Base-by-base conservation (phyloP, 768 basidiomycete species). In the Kwoniella dejecticola region DNA sequence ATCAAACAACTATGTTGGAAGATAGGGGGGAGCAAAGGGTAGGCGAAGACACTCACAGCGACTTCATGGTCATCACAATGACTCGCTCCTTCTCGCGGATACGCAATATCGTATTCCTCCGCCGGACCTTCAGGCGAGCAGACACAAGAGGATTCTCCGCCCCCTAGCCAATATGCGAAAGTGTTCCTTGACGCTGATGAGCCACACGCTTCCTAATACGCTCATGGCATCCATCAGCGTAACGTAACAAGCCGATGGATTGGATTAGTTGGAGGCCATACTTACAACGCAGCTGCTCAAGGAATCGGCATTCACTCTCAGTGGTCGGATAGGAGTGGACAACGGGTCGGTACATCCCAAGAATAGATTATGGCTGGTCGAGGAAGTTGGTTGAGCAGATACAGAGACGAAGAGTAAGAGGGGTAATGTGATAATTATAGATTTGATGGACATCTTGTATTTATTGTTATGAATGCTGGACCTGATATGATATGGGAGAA, bases 81-180 rank as follows among this genome's bases (percentile, higher is more conserved):
- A 10, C 45, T 36, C 7, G 15, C 31, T 13, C 56, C 46, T 15
- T 31, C 56, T 53, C 40, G 26, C 11, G 56, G 56, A 29, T 46
- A 57, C 10, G 56, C 44, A 23, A 57, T 57, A 36, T 57, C 56
- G n/a, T 57, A 57, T 27, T 47, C 56, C 15, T 57, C 56, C 21
- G 36, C 46, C 11, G 56, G 56, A 17, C 56, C 56, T 6, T 30
- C 15, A 15, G 21, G 6, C 12, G 56, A 57, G 26, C 56, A 57
- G 2, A 57, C 56, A 57, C 56, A 57, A 6, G 45, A 30, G 27
- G 45, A 30, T 4, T 38, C 45, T 10, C 33, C 45, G 24, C 45
- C 30, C 7, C 45, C 24, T 45, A 47, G 27, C 30, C 46, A 57
- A 42, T 57, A 57, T 40, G 56, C 56, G 26, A 57, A 57, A 11